Evolutionary conservation across 192 early-diverging fungal species (phyloP), one percentile per base, ranked within the genome.

Genomic region (Linnemannia exigua): DNA sequence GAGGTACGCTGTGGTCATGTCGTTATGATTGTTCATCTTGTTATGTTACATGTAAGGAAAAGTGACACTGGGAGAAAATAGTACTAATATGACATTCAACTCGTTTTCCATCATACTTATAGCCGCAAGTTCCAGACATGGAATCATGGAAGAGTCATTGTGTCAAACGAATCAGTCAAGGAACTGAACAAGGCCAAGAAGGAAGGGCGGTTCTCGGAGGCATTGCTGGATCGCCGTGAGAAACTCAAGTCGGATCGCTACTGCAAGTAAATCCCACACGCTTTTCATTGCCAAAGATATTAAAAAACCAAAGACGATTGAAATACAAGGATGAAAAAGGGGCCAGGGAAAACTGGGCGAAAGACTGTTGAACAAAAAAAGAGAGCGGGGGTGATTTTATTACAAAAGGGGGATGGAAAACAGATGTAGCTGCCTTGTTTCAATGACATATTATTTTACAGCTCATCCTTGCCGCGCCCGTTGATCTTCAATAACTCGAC

Each of bases 231-330:
- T 90, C 92, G 96, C 36, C 87, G 96, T 61, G 92, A 91, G 76
- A 96, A 96, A 88, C 84, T 96, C 33, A 97, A 97, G 75, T 92
- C 93, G 19, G 96, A 97, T 88, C 94, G 95, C 50, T 95, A 95
- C 78, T 95, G 95, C 88, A 96, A 95, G 88, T 95, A 85, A 90
- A 71, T 3, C 31, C 2, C 15, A 44, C 48, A 67, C 28, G 5
- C 41, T 47, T 25, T 31, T 8, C 46, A 11, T 33, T 25, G 50
- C 2, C 0, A 66, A 31, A 16, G 38, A 46, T 22, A 47, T 0
- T 7, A 63, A 14, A 50, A 50, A 50, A 50, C 4, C 44, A 19
- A 51, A 17, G 35, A 70, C 6, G 16, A 72, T 31, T 16, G 8
- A 17, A 5, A n/a, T 44, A 14, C 22, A 51, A 37, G n/a, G n/a